A percentile compares a stretch with the other conserved stretches of the same genome.
Conservation (phyloP, 1,139 yeast species). For the Sugiyamaella castrensis region DNA sequence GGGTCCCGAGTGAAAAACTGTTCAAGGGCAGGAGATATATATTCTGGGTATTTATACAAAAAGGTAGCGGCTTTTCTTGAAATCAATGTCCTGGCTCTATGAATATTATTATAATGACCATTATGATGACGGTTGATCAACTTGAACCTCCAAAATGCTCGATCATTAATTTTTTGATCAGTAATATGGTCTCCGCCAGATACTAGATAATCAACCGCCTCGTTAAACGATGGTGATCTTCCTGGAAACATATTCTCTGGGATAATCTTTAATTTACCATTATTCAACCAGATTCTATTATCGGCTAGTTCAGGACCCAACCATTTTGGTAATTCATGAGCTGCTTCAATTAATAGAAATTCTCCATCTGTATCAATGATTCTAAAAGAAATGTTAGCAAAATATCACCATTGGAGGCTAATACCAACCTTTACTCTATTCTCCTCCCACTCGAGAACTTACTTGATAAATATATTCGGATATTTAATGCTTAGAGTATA, state of each 20-base stretch:
- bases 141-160: neutral
- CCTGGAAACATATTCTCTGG: slow-evolving; percentile 20
- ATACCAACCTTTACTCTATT: neutral
- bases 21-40: slow-evolving; percentile 20
- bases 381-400: neutral
- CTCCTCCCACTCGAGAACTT: neutral
- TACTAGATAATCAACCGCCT: slow-evolving; percentile 2
- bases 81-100: slow-evolving; percentile 18
- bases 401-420: no score
- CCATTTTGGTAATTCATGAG: slow-evolving; percentile 47
- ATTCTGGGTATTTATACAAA: slow-evolving; percentile 22
- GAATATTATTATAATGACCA: slow-evolving; percentile 11
- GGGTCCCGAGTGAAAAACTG: slow-evolving; percentile 6
- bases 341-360: slow-evolving; percentile 50
- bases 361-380: slow-evolving; percentile 58
- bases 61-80: slow-evolving; percentile 24
- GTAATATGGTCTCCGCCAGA: neutral
- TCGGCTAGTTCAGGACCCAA: slow-evolving; percentile 42
- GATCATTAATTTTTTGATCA: neutral
- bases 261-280: slow-evolving; percentile 28
- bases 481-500: slow-evolving; percentile 38
- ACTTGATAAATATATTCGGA: slow-evolving; percentile 44
- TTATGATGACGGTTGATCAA: neutral
- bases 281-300: slow-evolving; percentile 39
- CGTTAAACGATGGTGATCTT: slow-evolving; percentile 4